Base-by-base conservation (phyloP, 768 basidiomycete species). In the Mycena galopus region DNA sequence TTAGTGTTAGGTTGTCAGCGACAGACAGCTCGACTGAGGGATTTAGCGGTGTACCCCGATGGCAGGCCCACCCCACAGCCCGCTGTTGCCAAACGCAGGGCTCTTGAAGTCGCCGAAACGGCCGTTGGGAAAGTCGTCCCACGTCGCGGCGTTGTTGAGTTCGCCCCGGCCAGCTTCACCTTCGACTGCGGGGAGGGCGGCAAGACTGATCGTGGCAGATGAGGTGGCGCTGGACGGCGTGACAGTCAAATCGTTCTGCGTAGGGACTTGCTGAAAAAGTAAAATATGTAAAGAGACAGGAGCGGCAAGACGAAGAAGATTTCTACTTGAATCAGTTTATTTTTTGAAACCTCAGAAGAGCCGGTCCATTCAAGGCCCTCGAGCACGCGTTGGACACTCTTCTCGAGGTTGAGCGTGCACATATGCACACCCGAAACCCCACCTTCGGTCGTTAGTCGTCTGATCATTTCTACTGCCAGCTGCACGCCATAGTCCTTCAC, bases 91-190 rank as follows among this genome's bases (percentile, higher is more conserved):
- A 76, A 93, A 99, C 0, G 98, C 98, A 25, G 98, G 98, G 84
- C 96, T 97, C 78, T 98, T 95, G 79, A 94, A 95, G 81, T 99
- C 98, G 72, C 98, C 98, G 81, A 98, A 99, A 12, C 98, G 93
- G 39, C 98, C 98, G 79, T 99, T 99, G 9, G 98, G 98, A 80
- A 98, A 99, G 78, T 99, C 98, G 77, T 96, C 95, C 95, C 95
- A 96, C 23, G 90, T 90, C 1, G 92, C 88, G 0, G 93, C 93
- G 73, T 92, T 89, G 77, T 93, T 94, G 9, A 92, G 83, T 73
- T 95, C 94, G 8, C 93, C 94, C 53, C 89, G 88, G 30, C 93
- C 91, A 6, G 85, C 88, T 72, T 93, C 93, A 0, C 78, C 80
- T 11, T 91, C 88, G 4, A 84, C 81, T 11, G 82, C 70, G n/a